Conservation (phyloP, 2,329 filamentous ascomycete species). For the Cercospora sesami region DNA sequence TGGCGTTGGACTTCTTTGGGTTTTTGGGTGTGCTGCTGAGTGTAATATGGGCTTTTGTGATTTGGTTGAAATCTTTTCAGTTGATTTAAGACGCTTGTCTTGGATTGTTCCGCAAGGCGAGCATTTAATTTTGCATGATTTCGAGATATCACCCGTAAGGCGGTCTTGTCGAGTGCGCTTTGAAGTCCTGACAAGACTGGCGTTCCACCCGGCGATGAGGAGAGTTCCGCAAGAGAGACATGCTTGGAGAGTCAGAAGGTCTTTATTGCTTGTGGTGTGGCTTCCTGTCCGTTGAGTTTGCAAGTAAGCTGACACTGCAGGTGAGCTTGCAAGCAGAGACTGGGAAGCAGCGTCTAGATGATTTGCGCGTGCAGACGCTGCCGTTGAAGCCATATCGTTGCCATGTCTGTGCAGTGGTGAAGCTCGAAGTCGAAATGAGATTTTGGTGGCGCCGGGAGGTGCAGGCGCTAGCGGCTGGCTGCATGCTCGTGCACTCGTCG, state of each 20-base stretch:
- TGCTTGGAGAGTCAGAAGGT: constrained; percentile 53
- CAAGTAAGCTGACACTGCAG: constrained; percentile 22
- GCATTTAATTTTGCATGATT: background rate
- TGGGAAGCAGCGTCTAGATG: constrained; percentile 14
- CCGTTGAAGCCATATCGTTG: constrained; percentile 1
- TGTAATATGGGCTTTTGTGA: background rate
- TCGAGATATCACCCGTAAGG: background rate
- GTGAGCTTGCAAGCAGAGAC: constrained; percentile 16
- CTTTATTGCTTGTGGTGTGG: constrained; percentile 43
- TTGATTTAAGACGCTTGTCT: background rate
- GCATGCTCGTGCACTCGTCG: background rate
- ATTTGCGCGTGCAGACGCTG: background rate
- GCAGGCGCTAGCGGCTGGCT: constrained; percentile 15
- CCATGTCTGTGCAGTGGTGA: background rate
- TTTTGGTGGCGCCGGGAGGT: background rate
- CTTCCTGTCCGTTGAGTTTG: constrained; percentile 7
- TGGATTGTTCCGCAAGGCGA: background rate
- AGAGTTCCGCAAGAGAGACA: constrained; percentile 64
- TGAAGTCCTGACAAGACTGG: background rate
- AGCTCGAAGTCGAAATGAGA: background rate
- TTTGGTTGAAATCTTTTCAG: background rate
- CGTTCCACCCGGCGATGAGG: constrained; percentile 52
- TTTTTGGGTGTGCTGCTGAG: background rate
- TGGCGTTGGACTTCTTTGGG: background rate
- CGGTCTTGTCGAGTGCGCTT: constrained; percentile 15